Percentiles rank a stretch among this genome's conserved stretches.
These are phyloP conservation scores for Sphagnum tenellum DNA, from an alignment of 225 moss, liverwort and hornwort genomes.

Conservation along the genomic window DNA sequence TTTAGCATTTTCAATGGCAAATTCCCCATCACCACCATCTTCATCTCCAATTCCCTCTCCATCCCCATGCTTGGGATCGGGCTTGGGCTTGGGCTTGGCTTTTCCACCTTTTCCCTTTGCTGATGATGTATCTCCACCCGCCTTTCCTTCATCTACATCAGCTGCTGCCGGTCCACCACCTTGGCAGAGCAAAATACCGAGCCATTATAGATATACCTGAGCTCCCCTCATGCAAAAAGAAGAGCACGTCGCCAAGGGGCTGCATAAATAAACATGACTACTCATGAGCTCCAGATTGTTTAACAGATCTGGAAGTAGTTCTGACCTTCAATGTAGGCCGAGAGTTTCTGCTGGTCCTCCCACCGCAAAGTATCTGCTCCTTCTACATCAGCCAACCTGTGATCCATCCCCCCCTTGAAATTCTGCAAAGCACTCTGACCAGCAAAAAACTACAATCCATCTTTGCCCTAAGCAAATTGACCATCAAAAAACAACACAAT, in stretches of 20 bases:
- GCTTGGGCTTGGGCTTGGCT: slow-evolving; percentile 20
- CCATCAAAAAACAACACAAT: too few relatives aligned
- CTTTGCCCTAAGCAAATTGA: too few relatives aligned
- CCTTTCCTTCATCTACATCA: slow-evolving; percentile 22
- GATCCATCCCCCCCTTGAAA: background rate
- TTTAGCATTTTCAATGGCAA: slow-evolving; percentile 80
- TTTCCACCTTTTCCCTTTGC: slow-evolving; percentile 18
- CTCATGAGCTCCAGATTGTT: too few relatives aligned
- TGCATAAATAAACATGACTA: too few relatives aligned
- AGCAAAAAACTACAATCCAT: background rate
- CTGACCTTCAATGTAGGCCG: slow-evolving; percentile 59
- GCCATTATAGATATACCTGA: background rate
- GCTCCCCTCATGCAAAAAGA: slow-evolving; percentile 24
- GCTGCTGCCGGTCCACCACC: background rate
- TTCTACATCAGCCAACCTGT: slow-evolving; percentile 87
- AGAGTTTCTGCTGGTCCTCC: slow-evolving; percentile 87
- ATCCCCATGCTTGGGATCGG: slow-evolving; percentile 27
- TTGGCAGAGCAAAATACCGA: too few relatives aligned
- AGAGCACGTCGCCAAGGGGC: too few relatives aligned
- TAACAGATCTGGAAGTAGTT: background rate
- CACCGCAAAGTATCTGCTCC: slow-evolving; percentile 79
- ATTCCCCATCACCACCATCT: slow-evolving; percentile 56
- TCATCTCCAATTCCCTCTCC: slow-evolving; percentile 1
- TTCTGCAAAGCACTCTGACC: background rate
- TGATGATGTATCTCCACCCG: slow-evolving; percentile 14